These are phyloP conservation scores for Psilocybe mexicana DNA, from an alignment of 1,284 basidiomycete species.

Conservation along the genomic window DNA sequence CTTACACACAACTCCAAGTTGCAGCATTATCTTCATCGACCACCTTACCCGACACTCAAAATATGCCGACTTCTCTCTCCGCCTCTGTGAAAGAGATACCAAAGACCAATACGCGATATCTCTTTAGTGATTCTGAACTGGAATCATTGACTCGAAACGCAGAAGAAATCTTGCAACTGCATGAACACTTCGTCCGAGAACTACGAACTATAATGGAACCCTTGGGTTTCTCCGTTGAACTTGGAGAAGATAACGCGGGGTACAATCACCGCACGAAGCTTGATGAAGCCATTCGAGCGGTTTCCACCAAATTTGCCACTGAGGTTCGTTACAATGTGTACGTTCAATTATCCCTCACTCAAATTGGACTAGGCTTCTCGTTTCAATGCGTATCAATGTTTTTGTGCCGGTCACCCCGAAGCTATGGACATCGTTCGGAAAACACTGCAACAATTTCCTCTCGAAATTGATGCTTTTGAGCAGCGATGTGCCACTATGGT, in stretches of 20 bases:
- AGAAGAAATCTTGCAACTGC: conserved; percentile 70
- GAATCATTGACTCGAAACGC: conserved; percentile 71
- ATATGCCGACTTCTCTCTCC: conserved; percentile 17
- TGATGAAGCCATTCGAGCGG: conserved; percentile 52
- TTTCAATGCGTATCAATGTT: conserved; percentile 79
- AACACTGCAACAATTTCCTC: conserved; percentile 55
- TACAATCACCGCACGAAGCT: conserved; percentile 32
- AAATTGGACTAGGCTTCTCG: conserved; percentile 53
- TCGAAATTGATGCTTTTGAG: conserved; percentile 84
- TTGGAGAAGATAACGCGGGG: conserved; percentile 22
- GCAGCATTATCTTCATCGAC: conserved; percentile 31
- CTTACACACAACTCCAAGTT: conserved; percentile 37
- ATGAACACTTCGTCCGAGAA: conserved; percentile 68
- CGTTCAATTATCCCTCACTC: conserved; percentile 10
- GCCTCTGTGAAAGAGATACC: conserved; percentile 32
- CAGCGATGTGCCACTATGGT: conserved; percentile 63
- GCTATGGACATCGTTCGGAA: conserved; percentile 73
- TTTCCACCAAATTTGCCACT: conserved; percentile 66
- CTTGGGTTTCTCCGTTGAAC: conserved; percentile 46
- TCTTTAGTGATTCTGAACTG: conserved; percentile 58
- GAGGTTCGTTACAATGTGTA: conserved; percentile 47
- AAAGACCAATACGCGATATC: conserved; percentile 38
- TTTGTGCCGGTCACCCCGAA: conserved; percentile 83
- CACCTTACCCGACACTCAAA: conserved; percentile 27
- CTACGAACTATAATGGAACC: conserved; percentile 57